phyloP scores from a whole-genome alignment of 306 rosid species.

The Begonia masoniana region DNA sequence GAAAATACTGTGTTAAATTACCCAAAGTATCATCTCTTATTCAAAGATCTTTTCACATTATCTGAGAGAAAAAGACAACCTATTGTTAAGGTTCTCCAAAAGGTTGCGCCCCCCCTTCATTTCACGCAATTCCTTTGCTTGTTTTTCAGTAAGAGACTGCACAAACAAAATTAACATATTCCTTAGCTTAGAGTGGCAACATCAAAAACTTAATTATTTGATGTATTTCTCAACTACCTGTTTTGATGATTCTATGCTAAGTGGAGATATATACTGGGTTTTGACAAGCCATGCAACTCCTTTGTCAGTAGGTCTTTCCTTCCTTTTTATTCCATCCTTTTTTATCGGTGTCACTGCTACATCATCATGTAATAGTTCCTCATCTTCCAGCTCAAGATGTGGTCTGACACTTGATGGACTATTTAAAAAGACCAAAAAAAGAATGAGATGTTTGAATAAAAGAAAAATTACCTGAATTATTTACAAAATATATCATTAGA shows the following conservation, averaged over 20 bases:
- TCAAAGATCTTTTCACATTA: background rate
- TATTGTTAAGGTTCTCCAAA: conserved; percentile 60
- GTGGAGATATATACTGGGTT: conserved; percentile 94
- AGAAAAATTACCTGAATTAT: conserved; percentile 10
- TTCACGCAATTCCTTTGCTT: conserved; percentile 92
- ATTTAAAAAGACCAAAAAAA: conserved; percentile 11
- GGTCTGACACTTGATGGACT: conserved; percentile 74
- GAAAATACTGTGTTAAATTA: background rate
- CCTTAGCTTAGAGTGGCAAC: too few species aligned
- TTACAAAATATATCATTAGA: too few species aligned
- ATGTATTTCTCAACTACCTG: conserved; percentile 42
- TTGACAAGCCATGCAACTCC: conserved; percentile 99
- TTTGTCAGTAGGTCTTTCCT: conserved; percentile 95
- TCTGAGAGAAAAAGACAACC: conserved; percentile 26
- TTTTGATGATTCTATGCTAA: conserved; percentile 81
- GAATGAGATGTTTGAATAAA: conserved; percentile 16
- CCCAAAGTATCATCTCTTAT: too few species aligned
- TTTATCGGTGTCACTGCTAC: conserved; percentile 70
- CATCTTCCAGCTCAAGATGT: conserved; percentile 79
- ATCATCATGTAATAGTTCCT: conserved; percentile 82
- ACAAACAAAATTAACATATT: background rate
- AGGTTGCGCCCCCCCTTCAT: conserved; percentile 62
- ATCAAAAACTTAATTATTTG: too few species aligned
- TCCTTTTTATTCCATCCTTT: conserved; percentile 75
- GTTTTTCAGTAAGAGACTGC: conserved; percentile 95